A percentile compares a stretch with the other conserved stretches of the same genome.
Conservation (phyloP, 2,329 filamentous ascomycete genomes). For the Lasiodiplodia theobromae region DNA sequence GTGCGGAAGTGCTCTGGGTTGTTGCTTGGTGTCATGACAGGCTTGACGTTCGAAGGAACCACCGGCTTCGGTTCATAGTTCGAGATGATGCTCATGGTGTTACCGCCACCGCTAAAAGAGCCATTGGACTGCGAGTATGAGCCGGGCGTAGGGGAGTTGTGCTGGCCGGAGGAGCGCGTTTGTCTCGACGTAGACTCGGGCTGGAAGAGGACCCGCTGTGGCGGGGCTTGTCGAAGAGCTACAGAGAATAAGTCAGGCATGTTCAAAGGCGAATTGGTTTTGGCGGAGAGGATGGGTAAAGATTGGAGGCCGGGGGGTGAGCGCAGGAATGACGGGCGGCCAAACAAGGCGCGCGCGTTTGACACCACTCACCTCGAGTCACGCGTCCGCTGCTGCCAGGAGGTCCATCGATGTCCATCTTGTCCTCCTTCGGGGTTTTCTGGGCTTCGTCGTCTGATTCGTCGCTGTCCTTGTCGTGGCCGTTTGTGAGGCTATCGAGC, state of each 20-base stretch:
- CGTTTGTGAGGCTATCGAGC: constrained; percentile 56
- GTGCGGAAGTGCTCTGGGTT: constrained; percentile 72
- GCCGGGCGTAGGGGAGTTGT: constrained; percentile 52
- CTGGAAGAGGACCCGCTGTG: constrained; percentile 84
- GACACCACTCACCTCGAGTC: constrained; percentile 42
- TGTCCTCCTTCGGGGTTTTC: constrained; percentile 60
- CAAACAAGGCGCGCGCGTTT: neutral
- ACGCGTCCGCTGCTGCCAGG: constrained; percentile 49
- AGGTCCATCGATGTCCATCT: constrained; percentile 57
- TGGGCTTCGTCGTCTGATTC: constrained; percentile 50
- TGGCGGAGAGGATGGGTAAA: neutral
- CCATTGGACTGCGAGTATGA: constrained; percentile 45
- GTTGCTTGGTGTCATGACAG: constrained; percentile 77
- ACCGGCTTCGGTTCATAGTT: constrained; percentile 73
- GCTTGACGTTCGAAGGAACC: constrained; percentile 71
- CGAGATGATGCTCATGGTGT: constrained; percentile 51
- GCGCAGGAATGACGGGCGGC: neutral
- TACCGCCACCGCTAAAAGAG: constrained; percentile 41
- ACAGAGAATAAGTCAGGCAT: neutral
- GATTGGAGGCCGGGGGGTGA: neutral
- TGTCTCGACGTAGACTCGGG: constrained; percentile 75
- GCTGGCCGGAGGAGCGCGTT: constrained; percentile 60
- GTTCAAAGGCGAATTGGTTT: neutral
- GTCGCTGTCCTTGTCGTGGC: constrained; percentile 62
- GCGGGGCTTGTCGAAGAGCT: constrained; percentile 80